phyloP scores from a whole-genome alignment of 2,329 filamentous ascomycete species.

The Cercospora berteroae region DNA sequence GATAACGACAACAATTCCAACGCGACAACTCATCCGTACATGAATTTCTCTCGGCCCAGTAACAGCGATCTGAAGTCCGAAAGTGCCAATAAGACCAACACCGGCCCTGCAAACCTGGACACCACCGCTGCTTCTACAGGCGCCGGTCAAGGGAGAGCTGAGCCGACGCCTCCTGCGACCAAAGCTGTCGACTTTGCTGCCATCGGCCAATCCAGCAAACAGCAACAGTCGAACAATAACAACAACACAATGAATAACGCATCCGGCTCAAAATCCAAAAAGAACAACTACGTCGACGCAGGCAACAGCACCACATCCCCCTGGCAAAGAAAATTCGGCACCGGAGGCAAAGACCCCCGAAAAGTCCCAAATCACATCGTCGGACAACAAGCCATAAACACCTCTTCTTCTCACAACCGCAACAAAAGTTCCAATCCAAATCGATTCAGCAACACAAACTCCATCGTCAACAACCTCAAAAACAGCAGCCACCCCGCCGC shows the following conservation, averaged over 20 bases:
- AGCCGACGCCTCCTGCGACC: neutral
- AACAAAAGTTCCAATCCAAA: neutral
- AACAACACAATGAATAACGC: neutral
- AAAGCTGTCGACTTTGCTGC: neutral
- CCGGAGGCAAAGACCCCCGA: neutral
- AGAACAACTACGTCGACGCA: constrained; percentile 6
- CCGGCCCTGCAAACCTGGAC: neutral
- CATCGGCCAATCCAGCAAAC: neutral
- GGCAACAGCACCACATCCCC: constrained; percentile 4
- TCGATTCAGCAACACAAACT: neutral
- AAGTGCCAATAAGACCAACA: neutral
- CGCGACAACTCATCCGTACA: neutral
- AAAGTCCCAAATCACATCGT: neutral
- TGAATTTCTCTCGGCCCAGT: neutral
- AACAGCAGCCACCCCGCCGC: neutral
- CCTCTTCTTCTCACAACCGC: neutral
- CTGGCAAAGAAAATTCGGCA: neutral
- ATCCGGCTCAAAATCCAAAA: neutral
- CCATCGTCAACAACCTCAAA: neutral
- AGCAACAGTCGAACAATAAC: neutral
- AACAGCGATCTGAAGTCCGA: neutral
- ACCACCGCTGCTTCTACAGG: neutral
- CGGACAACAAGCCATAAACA: neutral
- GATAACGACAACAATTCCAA: neutral
- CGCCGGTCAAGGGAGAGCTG: neutral